Conservation (phyloP, 164 flowering plant genomes). For the Taxillus chinensis region DNA sequence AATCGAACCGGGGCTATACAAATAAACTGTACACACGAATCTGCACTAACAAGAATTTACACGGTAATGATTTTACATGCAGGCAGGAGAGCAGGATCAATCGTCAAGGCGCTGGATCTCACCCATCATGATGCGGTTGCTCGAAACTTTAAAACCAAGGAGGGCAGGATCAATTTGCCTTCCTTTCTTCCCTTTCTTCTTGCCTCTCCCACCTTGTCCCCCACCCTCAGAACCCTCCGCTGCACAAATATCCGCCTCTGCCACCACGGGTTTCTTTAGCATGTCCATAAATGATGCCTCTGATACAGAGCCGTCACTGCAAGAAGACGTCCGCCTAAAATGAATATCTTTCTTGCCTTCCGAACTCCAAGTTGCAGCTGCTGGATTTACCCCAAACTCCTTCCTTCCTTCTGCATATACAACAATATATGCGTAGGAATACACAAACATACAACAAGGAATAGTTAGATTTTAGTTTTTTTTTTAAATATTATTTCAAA, state of each 20-base stretch:
- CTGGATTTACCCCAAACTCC: not conserved
- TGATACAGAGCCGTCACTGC: slow-evolving; percentile 5
- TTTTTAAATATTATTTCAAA: no score
- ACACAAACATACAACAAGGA: no score
- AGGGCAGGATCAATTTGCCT: slow-evolving; percentile 1
- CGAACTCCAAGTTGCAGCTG: not conserved
- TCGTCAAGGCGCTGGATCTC: not conserved
- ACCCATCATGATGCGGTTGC: slow-evolving; percentile 2
- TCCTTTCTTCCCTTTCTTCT: not conserved
- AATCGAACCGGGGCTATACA: no score
- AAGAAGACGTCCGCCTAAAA: slow-evolving; percentile 5
- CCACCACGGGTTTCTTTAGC: slow-evolving; percentile 5
- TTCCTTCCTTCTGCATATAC: not conserved
- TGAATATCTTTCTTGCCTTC: slow-evolving; percentile 4
- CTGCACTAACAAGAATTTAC: no score
- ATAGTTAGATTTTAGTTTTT: no score
- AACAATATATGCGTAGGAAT: no score
- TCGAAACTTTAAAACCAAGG: not conserved
- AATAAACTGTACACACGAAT: no score
- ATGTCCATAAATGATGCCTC: slow-evolving; percentile 5
- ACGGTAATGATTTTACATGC: no score
- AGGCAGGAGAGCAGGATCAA: not conserved
- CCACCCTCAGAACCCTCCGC: slow-evolving; percentile 1
- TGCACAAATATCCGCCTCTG: not conserved
- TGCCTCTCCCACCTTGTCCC: not conserved